phyloP scores from a whole-genome alignment of 768 basidiomycete genomes.

The Bullera alba region DNA sequence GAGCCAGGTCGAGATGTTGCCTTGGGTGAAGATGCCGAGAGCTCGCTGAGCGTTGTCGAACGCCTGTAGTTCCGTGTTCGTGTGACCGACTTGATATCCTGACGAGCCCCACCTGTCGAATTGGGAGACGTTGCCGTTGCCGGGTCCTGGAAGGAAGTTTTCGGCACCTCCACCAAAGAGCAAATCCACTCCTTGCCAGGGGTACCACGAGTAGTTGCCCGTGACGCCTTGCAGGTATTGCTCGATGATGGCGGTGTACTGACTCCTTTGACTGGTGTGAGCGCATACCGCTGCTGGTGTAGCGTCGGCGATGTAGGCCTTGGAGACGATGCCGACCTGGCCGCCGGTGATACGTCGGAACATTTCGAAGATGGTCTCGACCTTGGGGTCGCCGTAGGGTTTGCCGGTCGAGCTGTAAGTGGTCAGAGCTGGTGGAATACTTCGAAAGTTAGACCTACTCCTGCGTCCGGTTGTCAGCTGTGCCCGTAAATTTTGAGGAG shows the following conservation, averaged over 20 bases:
- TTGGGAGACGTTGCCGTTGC: slow-evolving; percentile 23
- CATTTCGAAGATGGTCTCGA: slow-evolving; percentile 46
- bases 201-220: slow-evolving; percentile 43
- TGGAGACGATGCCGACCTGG: slow-evolving; percentile 47
- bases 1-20: slow-evolving; percentile 47
- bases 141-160: slow-evolving; percentile 39
- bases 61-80: slow-evolving; percentile 42
- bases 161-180: slow-evolving; percentile 46
- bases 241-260: slow-evolving; percentile 44
- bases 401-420: slow-evolving; percentile 24
- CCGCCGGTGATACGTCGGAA: slow-evolving; percentile 39
- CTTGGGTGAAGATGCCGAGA: slow-evolving; percentile 45
- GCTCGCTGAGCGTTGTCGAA: slow-evolving; percentile 38
- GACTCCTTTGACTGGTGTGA: slow-evolving; percentile 40
- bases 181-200: slow-evolving; percentile 38
- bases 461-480: neutral
- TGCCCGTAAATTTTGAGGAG: too few relatives aligned
- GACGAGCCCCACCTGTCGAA: slow-evolving; percentile 31
- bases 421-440: slow-evolving; percentile 5
- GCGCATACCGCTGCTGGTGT: slow-evolving; percentile 45
- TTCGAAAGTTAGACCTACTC: neutral
- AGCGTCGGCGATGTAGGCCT: slow-evolving; percentile 47
- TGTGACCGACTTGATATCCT: slow-evolving; percentile 43
- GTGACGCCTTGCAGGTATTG: slow-evolving; percentile 43
- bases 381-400: slow-evolving; percentile 41